Percentiles rank a stretch among this genome's conserved stretches.
Conservation (phyloP, 106 monocot species). For the Ottelia alismoides region DNA sequence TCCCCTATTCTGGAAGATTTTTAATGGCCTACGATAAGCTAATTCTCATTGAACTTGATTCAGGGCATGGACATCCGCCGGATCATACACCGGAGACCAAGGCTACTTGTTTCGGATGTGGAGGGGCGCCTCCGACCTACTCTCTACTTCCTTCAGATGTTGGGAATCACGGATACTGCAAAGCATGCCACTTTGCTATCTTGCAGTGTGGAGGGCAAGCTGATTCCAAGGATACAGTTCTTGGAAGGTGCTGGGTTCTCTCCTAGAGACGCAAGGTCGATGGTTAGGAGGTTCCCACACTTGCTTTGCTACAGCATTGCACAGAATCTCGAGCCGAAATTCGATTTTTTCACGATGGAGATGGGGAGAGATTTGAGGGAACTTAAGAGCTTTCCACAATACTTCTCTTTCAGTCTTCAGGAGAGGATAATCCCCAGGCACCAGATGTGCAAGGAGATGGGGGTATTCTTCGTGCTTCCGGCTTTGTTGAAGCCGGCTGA, state of each 20-base stretch:
- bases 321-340: slow-evolving; percentile 33
- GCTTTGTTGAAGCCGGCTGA: slow-evolving; percentile 49
- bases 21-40: too few species aligned
- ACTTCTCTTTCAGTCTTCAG: slow-evolving; percentile 26
- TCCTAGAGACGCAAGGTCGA: slow-evolving; percentile 5
- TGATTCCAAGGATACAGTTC: slow-evolving; percentile 16
- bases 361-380: slow-evolving; percentile 24
- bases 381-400: slow-evolving; percentile 26
- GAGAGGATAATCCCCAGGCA: slow-evolving; percentile 30
- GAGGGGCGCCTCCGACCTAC: slow-evolving; percentile 26
- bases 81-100: slow-evolving; percentile 17
- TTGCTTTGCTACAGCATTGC: slow-evolving; percentile 33
- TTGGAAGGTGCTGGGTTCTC: slow-evolving; percentile 15
- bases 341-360: slow-evolving; percentile 24
- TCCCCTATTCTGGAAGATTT: too few species aligned
- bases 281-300: slow-evolving; percentile 19
- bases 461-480: slow-evolving; percentile 29
- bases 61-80: slow-evolving; percentile 10
- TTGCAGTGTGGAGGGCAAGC: slow-evolving; percentile 50
- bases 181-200: slow-evolving; percentile 35
- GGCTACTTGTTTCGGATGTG: slow-evolving; percentile 6
- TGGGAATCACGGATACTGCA: slow-evolving; percentile 24
- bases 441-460: slow-evolving; percentile 27
- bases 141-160: slow-evolving; percentile 58
- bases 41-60: too few species aligned